Evolutionary conservation across 2,329 filamentous ascomycete species (phyloP), one percentile per base, ranked within the genome.

Genomic region (Nannizzia gypsea): DNA sequence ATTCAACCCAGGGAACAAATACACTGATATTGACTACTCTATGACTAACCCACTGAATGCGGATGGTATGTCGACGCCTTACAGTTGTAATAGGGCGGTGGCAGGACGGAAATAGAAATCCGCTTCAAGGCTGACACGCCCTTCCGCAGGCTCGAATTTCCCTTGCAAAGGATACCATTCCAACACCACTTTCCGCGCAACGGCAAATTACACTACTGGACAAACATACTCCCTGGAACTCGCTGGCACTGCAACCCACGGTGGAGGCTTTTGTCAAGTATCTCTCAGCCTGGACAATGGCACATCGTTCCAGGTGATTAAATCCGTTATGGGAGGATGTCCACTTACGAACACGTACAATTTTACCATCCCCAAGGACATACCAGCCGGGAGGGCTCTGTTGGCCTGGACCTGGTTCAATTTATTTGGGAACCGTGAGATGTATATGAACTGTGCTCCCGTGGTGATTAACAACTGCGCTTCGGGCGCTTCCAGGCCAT

Each of bases 361-460:
- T 65, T 91, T 91, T 72, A 81, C 77, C 34, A 74, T 91, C 34
- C 88, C 88, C 6, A 71, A 74, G 1, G 83, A 86, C 64, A 82
- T 83, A 1, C 82, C 83, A n/a, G 62, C 77, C 72, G 72, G 81
- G 2, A 67, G 84, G 36, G 86, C 83, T 60, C 71, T 91, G 50
- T 81, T 91, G 57, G 83, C 84, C 40, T 92, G 89, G 89, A 84
- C 83, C 26, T 89, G 86, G 86, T 86, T 88, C 75, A 90, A 90
- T 77, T 77, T 87, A 44, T 88, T 59, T 34, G 60, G 57, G 3
- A 57, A 59, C 40, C 57, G 60, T 17, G 60, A 62, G 57, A 59
- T 62, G 88, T 93, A 93, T 80, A 90, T 90, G 86, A 89, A 90
- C 74, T 93, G 89, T 69, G 88, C 88, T 6, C 78, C 81, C 57